Percentiles rank a stretch among this genome's conserved stretches.
Conservation (phyloP, 2,329 filamentous ascomycete species). For the Epicoccum nigrum region DNA sequence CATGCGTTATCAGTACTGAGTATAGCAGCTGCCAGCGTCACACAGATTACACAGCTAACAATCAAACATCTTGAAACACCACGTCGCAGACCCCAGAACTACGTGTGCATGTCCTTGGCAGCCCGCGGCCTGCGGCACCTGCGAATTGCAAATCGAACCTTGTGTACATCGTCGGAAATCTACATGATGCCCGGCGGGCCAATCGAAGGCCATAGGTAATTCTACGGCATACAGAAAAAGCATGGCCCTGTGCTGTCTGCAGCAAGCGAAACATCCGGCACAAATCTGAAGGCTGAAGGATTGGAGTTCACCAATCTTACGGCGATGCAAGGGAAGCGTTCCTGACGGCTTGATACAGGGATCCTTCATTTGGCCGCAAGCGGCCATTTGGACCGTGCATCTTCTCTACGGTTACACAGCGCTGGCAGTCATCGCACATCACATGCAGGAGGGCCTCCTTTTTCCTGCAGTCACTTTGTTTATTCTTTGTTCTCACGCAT, state of each 20-base stretch:
- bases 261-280: conserved; percentile 21
- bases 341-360: conserved; percentile 20
- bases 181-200: neutral
- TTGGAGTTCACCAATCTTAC: conserved; percentile 14
- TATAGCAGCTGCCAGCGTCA: conserved; percentile 11
- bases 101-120: conserved; percentile 7
- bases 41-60: conserved; percentile 14
- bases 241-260: conserved; percentile 8
- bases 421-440: conserved; percentile 23
- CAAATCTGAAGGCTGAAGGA: conserved; percentile 15
- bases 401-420: conserved; percentile 19
- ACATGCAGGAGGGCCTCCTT: conserved; percentile 12
- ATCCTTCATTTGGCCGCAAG: conserved; percentile 16
- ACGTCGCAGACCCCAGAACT: conserved; percentile 9
- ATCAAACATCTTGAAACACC: conserved; percentile 19
- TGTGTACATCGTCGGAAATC: conserved; percentile 6
- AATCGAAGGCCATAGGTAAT: neutral
- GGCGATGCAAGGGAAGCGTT: conserved; percentile 22
- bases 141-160: conserved; percentile 7
- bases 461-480: conserved; percentile 11
- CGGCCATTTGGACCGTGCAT: conserved; percentile 19
- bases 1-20: conserved; percentile 3
- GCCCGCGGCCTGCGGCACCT: conserved; percentile 6
- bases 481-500: conserved; percentile 10
- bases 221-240: conserved; percentile 8